Conservation (phyloP, 495 filamentous ascomycete genomes). For the Xylaria castorea region DNA sequence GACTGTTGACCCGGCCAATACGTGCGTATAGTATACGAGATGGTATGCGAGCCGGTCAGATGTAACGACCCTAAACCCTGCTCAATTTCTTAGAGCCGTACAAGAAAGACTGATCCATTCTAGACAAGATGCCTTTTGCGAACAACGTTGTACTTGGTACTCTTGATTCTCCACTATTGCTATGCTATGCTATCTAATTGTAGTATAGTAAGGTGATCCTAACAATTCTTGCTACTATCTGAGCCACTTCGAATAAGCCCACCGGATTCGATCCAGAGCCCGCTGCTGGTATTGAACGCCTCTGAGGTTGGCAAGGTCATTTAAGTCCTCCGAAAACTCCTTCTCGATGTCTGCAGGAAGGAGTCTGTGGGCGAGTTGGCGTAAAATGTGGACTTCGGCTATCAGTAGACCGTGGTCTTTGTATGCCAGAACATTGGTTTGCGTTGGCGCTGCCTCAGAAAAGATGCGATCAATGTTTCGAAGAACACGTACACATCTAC, state of each 20-base stretch:
- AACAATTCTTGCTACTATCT: constrained; percentile 26
- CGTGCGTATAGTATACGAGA: no score
- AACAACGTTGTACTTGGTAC: background rate
- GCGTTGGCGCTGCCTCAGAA: constrained; percentile 65
- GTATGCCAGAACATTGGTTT: constrained; percentile 74
- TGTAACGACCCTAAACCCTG: background rate
- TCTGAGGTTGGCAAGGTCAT: constrained; percentile 80
- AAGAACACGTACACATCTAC: constrained; percentile 73
- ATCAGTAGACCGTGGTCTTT: constrained; percentile 90
- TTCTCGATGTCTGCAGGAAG: constrained; percentile 74
- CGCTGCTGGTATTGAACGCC: constrained; percentile 75
- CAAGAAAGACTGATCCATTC: background rate
- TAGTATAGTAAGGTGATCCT: background rate
- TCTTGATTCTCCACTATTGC: constrained; percentile 10
- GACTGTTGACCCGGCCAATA: no score
- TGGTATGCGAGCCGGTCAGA: no score
- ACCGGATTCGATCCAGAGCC: constrained; percentile 81
- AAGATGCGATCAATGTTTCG: constrained; percentile 88
- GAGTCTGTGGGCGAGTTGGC: constrained; percentile 65
- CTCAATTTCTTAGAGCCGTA: background rate
- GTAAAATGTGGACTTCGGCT: constrained; percentile 83
- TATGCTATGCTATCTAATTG: constrained; percentile 19
- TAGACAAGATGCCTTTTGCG: background rate
- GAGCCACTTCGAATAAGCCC: constrained; percentile 84
- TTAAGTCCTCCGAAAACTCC: constrained; percentile 85